Base-by-base conservation (phyloP, 2,329 filamentous ascomycete genomes). In the Hymenoscyphus occultus region DNA sequence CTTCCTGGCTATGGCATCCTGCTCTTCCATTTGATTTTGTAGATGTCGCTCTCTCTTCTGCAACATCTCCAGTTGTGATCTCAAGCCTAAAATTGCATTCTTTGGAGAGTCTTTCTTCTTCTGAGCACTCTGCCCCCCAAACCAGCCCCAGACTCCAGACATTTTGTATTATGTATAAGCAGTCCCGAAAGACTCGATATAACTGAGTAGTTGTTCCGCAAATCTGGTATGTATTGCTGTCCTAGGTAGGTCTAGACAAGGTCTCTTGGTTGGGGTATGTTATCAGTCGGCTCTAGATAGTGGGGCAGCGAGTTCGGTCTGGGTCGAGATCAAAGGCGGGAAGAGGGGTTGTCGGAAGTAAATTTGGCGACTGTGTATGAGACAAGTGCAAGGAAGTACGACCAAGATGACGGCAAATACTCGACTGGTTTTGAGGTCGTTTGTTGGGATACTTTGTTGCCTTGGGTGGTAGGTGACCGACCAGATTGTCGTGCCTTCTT, bases 41-140 rank as follows among this genome's bases (percentile, higher is more conserved):
- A 98, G 80, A 76, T 98, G 92, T 78, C 87, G 91, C 83, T 98
- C 93, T 67, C 94, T 86, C 85, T 99, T 99, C 81, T 96, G 92
- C 76, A 99, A 84, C 93, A 98, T 98, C 73, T 97, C 94, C 56
- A 98, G 84, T 81, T 97, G 94, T 75, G 90, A 86, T 72, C 95
- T 88, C 75, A 99, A 82, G 67, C 86, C 86, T 64, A 99, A 83
- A 74, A 99, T 99, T 72, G 95, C 95, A 82, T 97, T 95, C 85
- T 99, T 99, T 65, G 95, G 92, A 67, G 88, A 90, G 81, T 97
- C 92, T 82, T 96, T 97, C 81, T 89, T 89, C 84, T 92, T 92
- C 81, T 93, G 89, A 72, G 89, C 88, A 74, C 86, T 86, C 71
- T 86, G 86, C 75, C 92, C 92, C 79, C 94, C 93, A 78, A 97